Percentiles rank a stretch among this genome's conserved stretches.
phyloP scores from a whole-genome alignment of 352 stramenopile species.

The Globisporangium irregulare region DNA sequence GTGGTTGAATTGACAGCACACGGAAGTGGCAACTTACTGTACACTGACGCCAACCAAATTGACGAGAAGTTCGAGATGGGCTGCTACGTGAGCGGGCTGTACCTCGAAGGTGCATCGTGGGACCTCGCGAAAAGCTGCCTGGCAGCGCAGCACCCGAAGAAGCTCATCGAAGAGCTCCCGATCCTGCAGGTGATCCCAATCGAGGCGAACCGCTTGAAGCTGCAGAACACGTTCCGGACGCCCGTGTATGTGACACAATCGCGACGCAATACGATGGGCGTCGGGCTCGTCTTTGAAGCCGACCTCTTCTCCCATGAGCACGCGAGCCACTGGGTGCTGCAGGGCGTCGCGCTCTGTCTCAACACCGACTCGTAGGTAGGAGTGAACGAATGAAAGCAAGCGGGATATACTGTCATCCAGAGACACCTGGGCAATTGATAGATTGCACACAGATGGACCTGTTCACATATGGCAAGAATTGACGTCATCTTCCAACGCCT shows the following conservation, averaged over 20 bases:
- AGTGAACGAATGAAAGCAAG: no score
- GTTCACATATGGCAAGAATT: no score
- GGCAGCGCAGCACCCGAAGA: conserved; percentile 89
- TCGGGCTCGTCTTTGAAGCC: conserved; percentile 94
- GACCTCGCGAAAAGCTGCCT: conserved; percentile 78
- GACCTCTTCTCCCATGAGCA: conserved; percentile 92
- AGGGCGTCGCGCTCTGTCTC: conserved; percentile 91
- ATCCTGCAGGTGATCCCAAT: conserved; percentile 95
- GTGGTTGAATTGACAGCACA: not conserved
- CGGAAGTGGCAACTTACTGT: conserved; percentile 16
- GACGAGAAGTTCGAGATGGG: conserved; percentile 67
- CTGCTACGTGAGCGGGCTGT: conserved; percentile 91
- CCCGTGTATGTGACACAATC: conserved; percentile 96
- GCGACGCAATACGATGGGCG: conserved; percentile 93
- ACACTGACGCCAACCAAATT: conserved; percentile 65
- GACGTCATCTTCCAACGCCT: no score
- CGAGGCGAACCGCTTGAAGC: conserved; percentile 93
- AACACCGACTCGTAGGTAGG: conserved; percentile 80
- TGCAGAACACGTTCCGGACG: conserved; percentile 94
- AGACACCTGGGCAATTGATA: no score
- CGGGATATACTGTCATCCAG: no score
- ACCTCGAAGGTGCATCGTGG: conserved; percentile 94
- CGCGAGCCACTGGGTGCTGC: conserved; percentile 92
- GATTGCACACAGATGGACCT: no score
- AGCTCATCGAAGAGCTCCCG: conserved; percentile 93